These are phyloP conservation scores for Globisporangium camurandrum DNA, from an alignment of 352 stramenopile species.

Conservation along the genomic window DNA sequence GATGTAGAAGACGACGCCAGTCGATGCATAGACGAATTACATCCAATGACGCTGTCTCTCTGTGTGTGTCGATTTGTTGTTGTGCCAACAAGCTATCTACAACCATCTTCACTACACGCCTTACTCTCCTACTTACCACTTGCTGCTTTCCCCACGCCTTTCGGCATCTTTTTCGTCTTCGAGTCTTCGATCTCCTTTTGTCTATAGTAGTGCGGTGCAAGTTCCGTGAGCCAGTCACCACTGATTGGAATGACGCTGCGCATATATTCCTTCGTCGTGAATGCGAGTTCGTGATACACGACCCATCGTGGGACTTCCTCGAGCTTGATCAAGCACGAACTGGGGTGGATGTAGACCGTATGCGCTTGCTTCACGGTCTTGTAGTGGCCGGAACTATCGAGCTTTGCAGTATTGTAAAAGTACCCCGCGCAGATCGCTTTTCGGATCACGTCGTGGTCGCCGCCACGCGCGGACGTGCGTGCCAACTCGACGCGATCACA, in stretches of 20 bases:
- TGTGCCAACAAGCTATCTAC: too few relatives aligned
- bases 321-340: slow-evolving; percentile 91
- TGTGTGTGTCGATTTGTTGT: too few relatives aligned
- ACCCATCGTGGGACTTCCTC: slow-evolving; percentile 92
- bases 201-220: slow-evolving; percentile 99
- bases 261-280: slow-evolving; percentile 99
- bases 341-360: slow-evolving; percentile 98
- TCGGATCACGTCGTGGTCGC: slow-evolving; percentile 91
- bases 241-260: slow-evolving; percentile 95
- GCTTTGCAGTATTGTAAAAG: slow-evolving; percentile 99
- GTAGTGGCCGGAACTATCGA: slow-evolving; percentile 95
- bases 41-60: too few relatives aligned
- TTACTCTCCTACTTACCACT: too few relatives aligned
- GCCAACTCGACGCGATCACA: slow-evolving; percentile 98
- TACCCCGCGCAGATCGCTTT: slow-evolving; percentile 98
- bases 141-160: slow-evolving; percentile 49
- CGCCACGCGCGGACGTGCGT: slow-evolving; percentile 67
- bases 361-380: slow-evolving; percentile 98
- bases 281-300: slow-evolving; percentile 98
- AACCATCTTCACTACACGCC: too few relatives aligned
- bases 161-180: slow-evolving; percentile 97
- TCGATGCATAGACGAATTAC: too few relatives aligned
- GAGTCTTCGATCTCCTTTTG: slow-evolving; percentile 94
- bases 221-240: slow-evolving; percentile 96
- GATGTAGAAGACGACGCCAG: too few relatives aligned